Percentiles rank a stretch among this genome's conserved stretches.
Conservation (phyloP, 2,329 filamentous ascomycete genomes). For the Metarhizium humberi region DNA sequence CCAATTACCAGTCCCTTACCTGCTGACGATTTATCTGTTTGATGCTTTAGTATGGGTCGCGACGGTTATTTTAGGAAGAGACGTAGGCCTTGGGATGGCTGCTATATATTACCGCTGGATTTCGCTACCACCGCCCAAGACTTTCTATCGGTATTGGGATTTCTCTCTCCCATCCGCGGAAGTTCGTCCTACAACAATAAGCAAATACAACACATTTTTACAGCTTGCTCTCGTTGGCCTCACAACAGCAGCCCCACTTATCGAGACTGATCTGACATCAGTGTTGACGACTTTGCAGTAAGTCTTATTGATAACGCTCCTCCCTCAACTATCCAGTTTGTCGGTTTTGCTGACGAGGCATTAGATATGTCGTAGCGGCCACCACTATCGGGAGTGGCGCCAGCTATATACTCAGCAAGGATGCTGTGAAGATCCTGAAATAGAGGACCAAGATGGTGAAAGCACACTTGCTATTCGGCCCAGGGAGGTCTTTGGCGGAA, state of each 20-base stretch:
- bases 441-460: slow-evolving; percentile 6
- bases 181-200: slow-evolving; percentile 73
- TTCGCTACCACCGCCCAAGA: slow-evolving; percentile 86
- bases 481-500: not conserved
- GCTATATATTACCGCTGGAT: slow-evolving; percentile 97
- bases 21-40: slow-evolving; percentile 1
- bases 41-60: slow-evolving; percentile 64
- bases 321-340: not conserved
- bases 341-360: slow-evolving; percentile 1
- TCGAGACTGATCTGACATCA: slow-evolving; percentile 47
- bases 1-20: not conserved
- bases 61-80: slow-evolving; percentile 80
- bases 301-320: slow-evolving; percentile 22
- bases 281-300: slow-evolving; percentile 56
- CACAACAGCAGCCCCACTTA: slow-evolving; percentile 70
- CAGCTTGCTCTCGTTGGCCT: slow-evolving; percentile 81
- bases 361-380: slow-evolving; percentile 70
- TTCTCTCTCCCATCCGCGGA: slow-evolving; percentile 85
- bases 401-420: slow-evolving; percentile 84
- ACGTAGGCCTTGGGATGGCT: slow-evolving; percentile 71
- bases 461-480: not conserved
- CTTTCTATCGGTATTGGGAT: slow-evolving; percentile 90
- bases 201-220: slow-evolving; percentile 88
- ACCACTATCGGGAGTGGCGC: slow-evolving; percentile 92
- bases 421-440: slow-evolving; percentile 77